Conservation (phyloP, 1,139 yeast species). For the Pichia sp. region DNA sequence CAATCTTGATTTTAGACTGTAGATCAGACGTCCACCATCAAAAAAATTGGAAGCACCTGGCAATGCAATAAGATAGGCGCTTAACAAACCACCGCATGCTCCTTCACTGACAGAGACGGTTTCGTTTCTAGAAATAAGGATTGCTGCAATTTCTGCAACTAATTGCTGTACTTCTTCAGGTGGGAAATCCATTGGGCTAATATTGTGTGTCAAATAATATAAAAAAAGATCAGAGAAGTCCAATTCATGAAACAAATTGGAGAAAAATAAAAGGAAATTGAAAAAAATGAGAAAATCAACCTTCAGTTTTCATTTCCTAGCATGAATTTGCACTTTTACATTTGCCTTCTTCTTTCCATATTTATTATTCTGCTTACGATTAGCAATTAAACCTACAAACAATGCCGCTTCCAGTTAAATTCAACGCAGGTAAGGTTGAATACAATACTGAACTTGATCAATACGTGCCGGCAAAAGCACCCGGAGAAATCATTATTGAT, state of each 20-base stretch:
- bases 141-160: conserved; percentile 51
- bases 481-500: conserved; percentile 64
- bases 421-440: conserved; percentile 83
- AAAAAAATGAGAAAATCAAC: background rate
- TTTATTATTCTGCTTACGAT: background rate
- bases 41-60: conserved; percentile 83
- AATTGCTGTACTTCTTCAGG: conserved; percentile 46
- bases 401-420: conserved; percentile 35
- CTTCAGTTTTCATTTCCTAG: background rate
- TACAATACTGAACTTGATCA: conserved; percentile 62
- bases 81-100: conserved; percentile 82
- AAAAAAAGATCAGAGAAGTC: background rate
- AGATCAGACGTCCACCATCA: conserved; percentile 77
- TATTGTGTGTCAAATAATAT: background rate
- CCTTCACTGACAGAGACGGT: conserved; percentile 80
- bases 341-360: background rate
- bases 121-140: conserved; percentile 46
- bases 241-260: background rate
- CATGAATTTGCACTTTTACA: background rate
- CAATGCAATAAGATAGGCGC: conserved; percentile 71
- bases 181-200: conserved; percentile 47
- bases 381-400: conserved; percentile 1
- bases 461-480: conserved; percentile 71
- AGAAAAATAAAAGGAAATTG: background rate
- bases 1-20: conserved; percentile 67